phyloP scores from a whole-genome alignment of 2,329 filamentous ascomycete species.

The Aureobasidium sp. region DNA sequence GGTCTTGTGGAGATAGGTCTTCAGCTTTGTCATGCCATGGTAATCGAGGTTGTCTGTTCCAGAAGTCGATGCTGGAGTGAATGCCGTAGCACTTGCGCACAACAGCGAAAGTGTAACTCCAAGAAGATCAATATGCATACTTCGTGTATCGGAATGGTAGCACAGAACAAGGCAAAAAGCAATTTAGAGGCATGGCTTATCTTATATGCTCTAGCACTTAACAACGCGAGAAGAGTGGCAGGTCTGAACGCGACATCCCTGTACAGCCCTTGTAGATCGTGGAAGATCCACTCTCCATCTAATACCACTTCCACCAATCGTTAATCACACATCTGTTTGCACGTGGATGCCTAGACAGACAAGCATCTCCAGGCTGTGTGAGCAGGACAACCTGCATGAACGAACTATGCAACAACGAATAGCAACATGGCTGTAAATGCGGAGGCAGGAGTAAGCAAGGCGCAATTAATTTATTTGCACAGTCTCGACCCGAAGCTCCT shows the following conservation, averaged over 20 bases:
- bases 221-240: background rate
- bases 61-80: slow-evolving; percentile 23
- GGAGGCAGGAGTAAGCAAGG: background rate
- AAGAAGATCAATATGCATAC: background rate
- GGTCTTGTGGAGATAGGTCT: slow-evolving; percentile 12
- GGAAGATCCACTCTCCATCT: no score
- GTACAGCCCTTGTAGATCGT: background rate
- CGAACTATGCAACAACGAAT: background rate
- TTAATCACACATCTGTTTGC: background rate
- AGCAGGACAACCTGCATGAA: background rate
- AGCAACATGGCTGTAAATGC: background rate
- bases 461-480: background rate
- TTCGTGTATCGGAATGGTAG: background rate
- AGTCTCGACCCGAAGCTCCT: background rate
- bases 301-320: background rate
- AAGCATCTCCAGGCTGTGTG: no score
- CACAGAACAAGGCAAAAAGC: no score
- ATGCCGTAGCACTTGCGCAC: slow-evolving; percentile 13
- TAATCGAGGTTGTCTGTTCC: slow-evolving; percentile 23
- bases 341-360: background rate
- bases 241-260: background rate
- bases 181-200: background rate
- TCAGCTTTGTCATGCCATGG: slow-evolving; percentile 24
- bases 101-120: background rate
- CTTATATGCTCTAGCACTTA: background rate